These are phyloP conservation scores for Sisymbrium irio DNA, from an alignment of 345 rosid genomes.

Conservation along the genomic window DNA sequence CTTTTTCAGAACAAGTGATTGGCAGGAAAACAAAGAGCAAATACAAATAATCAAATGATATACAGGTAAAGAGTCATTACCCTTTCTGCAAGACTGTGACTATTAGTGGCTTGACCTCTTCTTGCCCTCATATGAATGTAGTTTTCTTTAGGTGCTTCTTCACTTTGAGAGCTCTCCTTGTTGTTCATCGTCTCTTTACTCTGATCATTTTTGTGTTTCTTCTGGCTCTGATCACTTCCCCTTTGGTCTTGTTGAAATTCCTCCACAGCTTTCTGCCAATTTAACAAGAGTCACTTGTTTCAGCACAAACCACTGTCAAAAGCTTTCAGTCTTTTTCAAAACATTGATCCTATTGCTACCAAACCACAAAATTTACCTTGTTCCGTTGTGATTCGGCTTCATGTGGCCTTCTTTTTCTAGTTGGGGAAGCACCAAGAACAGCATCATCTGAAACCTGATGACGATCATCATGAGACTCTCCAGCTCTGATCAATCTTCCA, in stretches of 20 bases:
- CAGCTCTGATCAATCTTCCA: slow-evolving; percentile 38
- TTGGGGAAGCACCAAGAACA: slow-evolving; percentile 44
- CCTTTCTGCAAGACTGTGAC: slow-evolving; percentile 98
- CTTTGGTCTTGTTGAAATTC: slow-evolving; percentile 48
- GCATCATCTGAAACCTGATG: slow-evolving; percentile 51
- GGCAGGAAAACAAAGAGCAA: background rate
- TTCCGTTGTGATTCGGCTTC: slow-evolving; percentile 45
- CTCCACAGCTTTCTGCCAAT: slow-evolving; percentile 45
- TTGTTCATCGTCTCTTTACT: slow-evolving; percentile 52
- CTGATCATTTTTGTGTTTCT: slow-evolving; percentile 58
- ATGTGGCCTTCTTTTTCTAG: slow-evolving; percentile 58
- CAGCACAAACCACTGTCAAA: slow-evolving; percentile 22
- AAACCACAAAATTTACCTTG: slow-evolving; percentile 48
- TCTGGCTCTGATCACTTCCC: slow-evolving; percentile 55
- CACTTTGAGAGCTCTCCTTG: slow-evolving; percentile 62
- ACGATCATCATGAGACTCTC: slow-evolving; percentile 45
- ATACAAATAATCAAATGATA: background rate
- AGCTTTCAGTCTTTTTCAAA: background rate
- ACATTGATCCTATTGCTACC: background rate
- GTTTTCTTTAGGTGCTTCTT: slow-evolving; percentile 69
- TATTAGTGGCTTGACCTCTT: slow-evolving; percentile 96
- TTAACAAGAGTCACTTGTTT: slow-evolving; percentile 31
- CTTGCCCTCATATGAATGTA: slow-evolving; percentile 93
- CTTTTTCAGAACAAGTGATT: slow-evolving; percentile 15
- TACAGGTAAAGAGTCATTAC: slow-evolving; percentile 35